These are phyloP conservation scores for Physocladia obscura DNA, from an alignment of 192 early-diverging fungal genomes.

Conservation along the genomic window DNA sequence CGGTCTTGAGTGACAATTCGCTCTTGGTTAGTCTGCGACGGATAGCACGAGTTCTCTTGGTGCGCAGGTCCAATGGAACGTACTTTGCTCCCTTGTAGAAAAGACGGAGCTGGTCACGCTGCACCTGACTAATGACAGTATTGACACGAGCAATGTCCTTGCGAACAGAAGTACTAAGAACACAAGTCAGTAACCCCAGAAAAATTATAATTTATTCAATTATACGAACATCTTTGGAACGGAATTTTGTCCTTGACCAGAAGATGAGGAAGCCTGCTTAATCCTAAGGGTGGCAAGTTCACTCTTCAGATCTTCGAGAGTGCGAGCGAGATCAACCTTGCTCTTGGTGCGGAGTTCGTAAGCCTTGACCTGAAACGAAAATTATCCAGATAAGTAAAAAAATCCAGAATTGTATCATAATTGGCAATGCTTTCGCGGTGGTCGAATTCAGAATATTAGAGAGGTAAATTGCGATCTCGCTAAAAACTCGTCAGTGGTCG, in stretches of 20 bases:
- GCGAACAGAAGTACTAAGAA: constrained; percentile 75
- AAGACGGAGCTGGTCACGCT: constrained; percentile 82
- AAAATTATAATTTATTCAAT: background rate
- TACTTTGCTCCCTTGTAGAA: constrained; percentile 96
- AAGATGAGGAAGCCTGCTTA: constrained; percentile 85
- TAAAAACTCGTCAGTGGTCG: no score
- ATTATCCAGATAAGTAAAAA: no score
- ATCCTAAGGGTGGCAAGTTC: constrained; percentile 92
- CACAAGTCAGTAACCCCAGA: background rate
- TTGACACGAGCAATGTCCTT: constrained; percentile 92
- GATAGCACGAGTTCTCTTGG: constrained; percentile 98
- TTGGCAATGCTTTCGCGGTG: no score
- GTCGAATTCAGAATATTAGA: no score
- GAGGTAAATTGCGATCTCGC: no score
- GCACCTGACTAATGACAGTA: constrained; percentile 93
- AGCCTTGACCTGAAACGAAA: constrained; percentile 51
- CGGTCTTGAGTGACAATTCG: constrained; percentile 80
- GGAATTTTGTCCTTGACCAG: constrained; percentile 37
- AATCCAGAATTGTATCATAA: no score
- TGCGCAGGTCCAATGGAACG: constrained; percentile 92
- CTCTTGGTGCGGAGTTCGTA: constrained; percentile 91
- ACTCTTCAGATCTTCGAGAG: constrained; percentile 91
- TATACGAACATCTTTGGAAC: constrained; percentile 73
- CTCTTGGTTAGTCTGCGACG: constrained; percentile 86
- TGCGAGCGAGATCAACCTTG: constrained; percentile 87